Evolutionary conservation across 352 stramenopile species (phyloP).

Genomic region (Globisporangium cederbergense): DNA sequence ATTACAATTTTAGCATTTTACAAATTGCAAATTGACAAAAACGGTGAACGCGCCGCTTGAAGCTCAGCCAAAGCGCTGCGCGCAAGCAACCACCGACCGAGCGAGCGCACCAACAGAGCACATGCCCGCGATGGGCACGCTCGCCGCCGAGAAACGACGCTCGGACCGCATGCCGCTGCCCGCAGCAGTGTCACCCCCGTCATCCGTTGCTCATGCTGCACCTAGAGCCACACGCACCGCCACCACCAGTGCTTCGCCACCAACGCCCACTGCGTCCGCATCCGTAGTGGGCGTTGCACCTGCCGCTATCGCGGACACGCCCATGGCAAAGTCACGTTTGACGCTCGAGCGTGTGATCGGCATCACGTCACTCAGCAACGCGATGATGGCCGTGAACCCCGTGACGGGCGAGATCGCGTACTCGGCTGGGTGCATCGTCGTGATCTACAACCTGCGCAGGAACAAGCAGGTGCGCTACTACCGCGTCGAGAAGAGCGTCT

Average conservation of each 20-base stretch:
- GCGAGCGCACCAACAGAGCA: background rate
- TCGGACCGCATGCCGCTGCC: background rate
- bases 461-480: constrained; percentile 90
- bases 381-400: constrained; percentile 71
- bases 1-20: background rate
- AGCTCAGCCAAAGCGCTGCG: too few relatives aligned
- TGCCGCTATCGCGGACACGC: background rate
- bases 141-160: constrained; percentile 10
- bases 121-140: constrained; percentile 11
- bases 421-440: constrained; percentile 83
- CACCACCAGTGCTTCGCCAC: background rate
- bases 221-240: background rate
- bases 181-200: constrained; percentile 1
- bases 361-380: constrained; percentile 69
- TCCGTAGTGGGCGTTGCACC: background rate
- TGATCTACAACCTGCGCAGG: constrained; percentile 85
- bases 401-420: constrained; percentile 84
- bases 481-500: constrained; percentile 81
- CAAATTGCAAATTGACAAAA: background rate
- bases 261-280: background rate
- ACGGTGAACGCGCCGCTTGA: too few relatives aligned
- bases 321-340: constrained; percentile 38
- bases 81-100: background rate
- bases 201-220: background rate
- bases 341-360: constrained; percentile 82